phyloP scores from a whole-genome alignment of 306 rosid species.

The Pyrus communis region DNA sequence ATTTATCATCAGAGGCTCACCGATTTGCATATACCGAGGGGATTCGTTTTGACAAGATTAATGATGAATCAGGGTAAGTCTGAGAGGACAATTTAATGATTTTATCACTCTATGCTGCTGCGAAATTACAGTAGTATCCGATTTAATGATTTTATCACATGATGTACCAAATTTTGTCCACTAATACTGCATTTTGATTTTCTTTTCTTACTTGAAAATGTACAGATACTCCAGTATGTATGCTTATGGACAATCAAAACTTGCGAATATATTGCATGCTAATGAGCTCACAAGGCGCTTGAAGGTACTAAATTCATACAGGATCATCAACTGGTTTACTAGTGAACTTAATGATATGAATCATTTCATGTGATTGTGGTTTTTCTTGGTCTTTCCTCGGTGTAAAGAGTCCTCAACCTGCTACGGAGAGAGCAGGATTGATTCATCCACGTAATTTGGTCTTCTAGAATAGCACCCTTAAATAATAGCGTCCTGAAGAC shows the following conservation, averaged over 20 bases:
- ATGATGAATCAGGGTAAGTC: conserved; percentile 57
- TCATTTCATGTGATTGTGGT: neutral
- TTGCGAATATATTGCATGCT: conserved; percentile 74
- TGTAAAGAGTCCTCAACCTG: neutral
- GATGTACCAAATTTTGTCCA: neutral
- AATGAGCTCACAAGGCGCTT: conserved; percentile 60
- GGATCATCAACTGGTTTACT: neutral
- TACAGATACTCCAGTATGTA: conserved; percentile 44
- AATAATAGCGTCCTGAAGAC: neutral
- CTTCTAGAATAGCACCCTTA: neutral
- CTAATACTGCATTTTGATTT: neutral
- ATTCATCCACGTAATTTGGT: neutral
- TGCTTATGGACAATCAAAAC: conserved; percentile 95
- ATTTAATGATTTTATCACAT: neutral
- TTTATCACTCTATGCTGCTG: neutral
- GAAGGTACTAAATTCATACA: conserved; percentile 40
- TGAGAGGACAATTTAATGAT: conserved; percentile 14
- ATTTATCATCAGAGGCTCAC: conserved; percentile 71
- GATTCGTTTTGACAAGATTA: conserved; percentile 61
- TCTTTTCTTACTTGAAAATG: neutral
- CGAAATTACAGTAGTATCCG: neutral
- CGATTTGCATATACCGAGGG: conserved; percentile 46
- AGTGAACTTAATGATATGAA: neutral
- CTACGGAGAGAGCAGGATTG: neutral
- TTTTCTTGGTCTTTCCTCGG: neutral